Conservation (phyloP, 1,284 basidiomycete genomes). For the Cystobasidium pallidum region DNA sequence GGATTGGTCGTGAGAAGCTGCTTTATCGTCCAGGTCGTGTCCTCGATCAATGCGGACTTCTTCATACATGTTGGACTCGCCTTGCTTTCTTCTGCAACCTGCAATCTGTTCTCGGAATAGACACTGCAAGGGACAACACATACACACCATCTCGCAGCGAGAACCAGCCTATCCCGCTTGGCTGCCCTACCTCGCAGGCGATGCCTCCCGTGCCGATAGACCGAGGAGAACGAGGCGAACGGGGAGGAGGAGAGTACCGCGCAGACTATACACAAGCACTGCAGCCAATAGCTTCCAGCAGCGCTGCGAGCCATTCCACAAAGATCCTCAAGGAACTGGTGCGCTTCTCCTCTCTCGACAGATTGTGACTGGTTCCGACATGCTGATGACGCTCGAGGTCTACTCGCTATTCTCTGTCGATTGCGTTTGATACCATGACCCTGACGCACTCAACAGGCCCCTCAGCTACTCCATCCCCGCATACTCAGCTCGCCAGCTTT, state of each 20-base stretch:
- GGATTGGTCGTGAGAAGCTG: not conserved
- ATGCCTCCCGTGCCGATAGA: constrained; percentile 10
- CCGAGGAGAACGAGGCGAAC: not conserved
- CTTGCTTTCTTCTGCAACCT: too few relatives aligned
- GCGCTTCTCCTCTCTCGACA: not conserved
- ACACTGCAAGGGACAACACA: too few relatives aligned
- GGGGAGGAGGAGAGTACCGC: not conserved
- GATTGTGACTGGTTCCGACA: not conserved
- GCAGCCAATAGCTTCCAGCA: constrained; percentile 34
- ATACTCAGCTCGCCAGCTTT: constrained; percentile 29
- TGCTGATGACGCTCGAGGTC: constrained; percentile 1
- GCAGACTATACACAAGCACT: constrained; percentile 34
- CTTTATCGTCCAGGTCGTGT: too few relatives aligned
- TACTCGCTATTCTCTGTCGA: too few relatives aligned
- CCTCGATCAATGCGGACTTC: not conserved
- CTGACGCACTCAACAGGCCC: constrained; percentile 35
- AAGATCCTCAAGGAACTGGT: constrained; percentile 41
- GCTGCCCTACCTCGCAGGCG: not conserved
- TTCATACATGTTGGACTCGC: too few relatives aligned
- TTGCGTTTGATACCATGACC: too few relatives aligned
- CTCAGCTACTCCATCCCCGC: constrained; percentile 41
- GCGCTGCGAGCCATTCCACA: constrained; percentile 27
- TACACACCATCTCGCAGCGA: not conserved
- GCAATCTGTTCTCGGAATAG: too few relatives aligned
- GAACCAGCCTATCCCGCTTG: not conserved